Conservation (phyloP, 2,329 filamentous ascomycete species). For the Botrytis byssoidea region DNA sequence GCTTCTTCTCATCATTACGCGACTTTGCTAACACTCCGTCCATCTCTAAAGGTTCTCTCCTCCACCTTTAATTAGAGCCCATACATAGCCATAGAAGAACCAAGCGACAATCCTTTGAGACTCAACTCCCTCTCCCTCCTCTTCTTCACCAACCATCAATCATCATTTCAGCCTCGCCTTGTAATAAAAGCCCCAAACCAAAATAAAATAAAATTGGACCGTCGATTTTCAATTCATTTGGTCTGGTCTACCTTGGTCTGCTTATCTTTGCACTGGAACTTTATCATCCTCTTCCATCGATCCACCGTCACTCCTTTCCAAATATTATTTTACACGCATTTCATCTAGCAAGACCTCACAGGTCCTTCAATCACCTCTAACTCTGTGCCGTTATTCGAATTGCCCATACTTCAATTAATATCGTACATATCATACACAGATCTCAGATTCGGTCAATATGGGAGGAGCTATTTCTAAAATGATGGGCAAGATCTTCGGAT, state of each 20-base stretch:
- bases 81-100: background rate
- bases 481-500: slow-evolving; percentile 98
- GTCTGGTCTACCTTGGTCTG: background rate
- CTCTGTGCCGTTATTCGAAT: background rate
- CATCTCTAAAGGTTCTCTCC: background rate
- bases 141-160: background rate
- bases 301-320: slow-evolving; percentile 15
- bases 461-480: slow-evolving; percentile 92
- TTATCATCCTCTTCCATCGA: background rate
- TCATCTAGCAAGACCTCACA: background rate
- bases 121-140: background rate
- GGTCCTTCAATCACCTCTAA: background rate
- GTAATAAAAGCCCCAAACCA: background rate
- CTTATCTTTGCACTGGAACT: background rate
- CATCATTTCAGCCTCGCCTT: slow-evolving; percentile 19
- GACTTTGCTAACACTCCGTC: background rate
- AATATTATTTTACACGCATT: background rate
- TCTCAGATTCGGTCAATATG: slow-evolving; percentile 52
- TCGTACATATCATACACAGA: background rate
- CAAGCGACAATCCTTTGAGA: background rate
- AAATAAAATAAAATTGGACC: background rate
- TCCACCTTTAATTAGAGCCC: background rate
- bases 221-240: background rate
- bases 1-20: slow-evolving; percentile 1
- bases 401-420: background rate